phyloP scores from a whole-genome alignment of 257 asterid species.

The Plectranthus barbatus region DNA sequence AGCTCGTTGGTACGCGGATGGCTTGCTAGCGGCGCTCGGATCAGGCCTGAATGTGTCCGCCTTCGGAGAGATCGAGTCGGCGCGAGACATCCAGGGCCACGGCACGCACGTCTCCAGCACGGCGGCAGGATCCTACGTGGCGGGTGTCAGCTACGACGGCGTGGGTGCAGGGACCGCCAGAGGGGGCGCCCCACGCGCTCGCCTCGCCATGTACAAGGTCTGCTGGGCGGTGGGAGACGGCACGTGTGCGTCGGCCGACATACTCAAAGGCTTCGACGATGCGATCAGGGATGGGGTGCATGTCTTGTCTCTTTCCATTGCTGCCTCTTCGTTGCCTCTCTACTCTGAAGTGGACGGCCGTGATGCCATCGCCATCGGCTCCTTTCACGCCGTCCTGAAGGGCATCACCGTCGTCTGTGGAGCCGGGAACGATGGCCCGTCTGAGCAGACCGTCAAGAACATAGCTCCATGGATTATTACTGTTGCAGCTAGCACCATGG shows the following conservation, averaged over 20 bases:
- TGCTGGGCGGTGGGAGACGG: slow-evolving; percentile 17
- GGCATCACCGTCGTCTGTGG: slow-evolving; percentile 37
- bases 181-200: slow-evolving; percentile 46
- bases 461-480: slow-evolving; percentile 35
- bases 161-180: slow-evolving; percentile 30
- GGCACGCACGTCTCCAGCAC: slow-evolving; percentile 44
- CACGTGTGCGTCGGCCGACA: slow-evolving; percentile 30
- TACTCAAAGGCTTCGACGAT: slow-evolving; percentile 34
- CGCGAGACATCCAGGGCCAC: slow-evolving; percentile 35
- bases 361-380: slow-evolving; percentile 32
- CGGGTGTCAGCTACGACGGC: slow-evolving; percentile 21
- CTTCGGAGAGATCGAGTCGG: slow-evolving; percentile 20
- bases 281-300: slow-evolving; percentile 39
- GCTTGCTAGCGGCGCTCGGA: slow-evolving; percentile 17
- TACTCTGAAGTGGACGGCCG: slow-evolving; percentile 31
- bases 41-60: background rate
- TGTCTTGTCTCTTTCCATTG: slow-evolving; percentile 26
- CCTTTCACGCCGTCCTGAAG: slow-evolving; percentile 29
- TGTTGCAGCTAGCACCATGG: slow-evolving; percentile 38
- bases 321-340: slow-evolving; percentile 17
- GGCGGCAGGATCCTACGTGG: slow-evolving; percentile 33
- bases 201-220: slow-evolving; percentile 40
- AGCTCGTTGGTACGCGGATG: slow-evolving; percentile 35
- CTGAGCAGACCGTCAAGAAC: slow-evolving; percentile 21
- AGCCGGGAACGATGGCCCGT: slow-evolving; percentile 37